Conservation (phyloP, 176 grass and related monocot species). For the Raddia distichophylla region DNA sequence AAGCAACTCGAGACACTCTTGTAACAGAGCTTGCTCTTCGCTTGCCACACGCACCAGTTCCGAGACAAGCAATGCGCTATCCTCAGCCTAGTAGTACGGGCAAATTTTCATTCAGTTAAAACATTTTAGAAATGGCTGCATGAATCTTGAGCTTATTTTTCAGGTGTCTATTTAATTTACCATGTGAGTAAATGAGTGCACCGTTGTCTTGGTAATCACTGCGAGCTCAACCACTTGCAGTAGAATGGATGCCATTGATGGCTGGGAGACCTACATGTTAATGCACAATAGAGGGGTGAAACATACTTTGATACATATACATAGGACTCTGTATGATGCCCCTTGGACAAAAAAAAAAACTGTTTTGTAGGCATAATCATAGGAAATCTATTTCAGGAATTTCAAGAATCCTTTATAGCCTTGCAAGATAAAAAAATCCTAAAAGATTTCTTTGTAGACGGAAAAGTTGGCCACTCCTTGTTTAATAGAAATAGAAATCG, state of each 20-base stretch:
- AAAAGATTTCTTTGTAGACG: background rate
- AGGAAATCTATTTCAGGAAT: background rate
- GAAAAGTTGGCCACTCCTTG: too few species aligned
- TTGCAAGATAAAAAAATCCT: too few species aligned
- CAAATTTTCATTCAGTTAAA: background rate
- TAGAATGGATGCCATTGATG: constrained; percentile 30
- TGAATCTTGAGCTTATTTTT: background rate
- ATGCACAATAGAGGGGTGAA: background rate
- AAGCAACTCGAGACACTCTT: constrained; percentile 51
- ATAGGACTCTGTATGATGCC: background rate
- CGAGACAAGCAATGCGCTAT: constrained; percentile 19
- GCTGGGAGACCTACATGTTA: constrained; percentile 30
- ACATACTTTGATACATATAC: background rate
- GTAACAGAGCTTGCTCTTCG: constrained; percentile 38
- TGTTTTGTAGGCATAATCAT: background rate
- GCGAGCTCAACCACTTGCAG: constrained; percentile 36
- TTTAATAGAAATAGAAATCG: background rate
- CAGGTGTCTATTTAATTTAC: constrained; percentile 16
- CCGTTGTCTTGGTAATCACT: constrained; percentile 19
- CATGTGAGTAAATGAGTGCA: constrained; percentile 18
- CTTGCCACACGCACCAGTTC: constrained; percentile 41
- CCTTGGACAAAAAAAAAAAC: background rate
- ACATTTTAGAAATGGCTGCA: background rate
- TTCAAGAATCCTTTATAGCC: background rate
- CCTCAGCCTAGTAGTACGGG: constrained; percentile 20